Evolutionary conservation across 441 rosid genomes (phyloP).

Genomic region (Pelargonium citronellum): DNA sequence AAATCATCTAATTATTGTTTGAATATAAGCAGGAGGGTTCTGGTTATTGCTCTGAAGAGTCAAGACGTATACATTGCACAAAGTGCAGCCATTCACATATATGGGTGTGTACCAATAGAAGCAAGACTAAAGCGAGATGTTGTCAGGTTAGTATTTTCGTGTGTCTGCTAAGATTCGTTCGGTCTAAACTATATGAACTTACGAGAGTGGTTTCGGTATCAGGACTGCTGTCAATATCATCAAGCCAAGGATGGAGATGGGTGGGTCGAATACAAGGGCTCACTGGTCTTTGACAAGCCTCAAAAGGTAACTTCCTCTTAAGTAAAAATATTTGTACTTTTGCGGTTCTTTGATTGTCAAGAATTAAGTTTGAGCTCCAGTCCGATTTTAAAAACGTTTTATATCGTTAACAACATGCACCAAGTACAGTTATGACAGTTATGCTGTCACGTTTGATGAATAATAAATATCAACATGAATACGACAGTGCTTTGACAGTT

Average conservation of each 20-base stretch:
- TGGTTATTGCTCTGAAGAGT: conserved; percentile 76
- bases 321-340: too few species aligned
- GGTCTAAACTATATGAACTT: conserved; percentile 4
- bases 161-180: conserved; percentile 8
- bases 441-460: background rate
- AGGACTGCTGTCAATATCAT: conserved; percentile 97
- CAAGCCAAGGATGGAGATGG: conserved; percentile 99
- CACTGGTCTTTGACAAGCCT: conserved; percentile 69
- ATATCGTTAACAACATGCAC: too few species aligned
- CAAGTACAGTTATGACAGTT: too few species aligned
- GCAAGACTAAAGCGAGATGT: conserved; percentile 92
- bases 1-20: too few species aligned
- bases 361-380: too few species aligned
- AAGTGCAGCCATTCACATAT: conserved; percentile 86
- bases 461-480: too few species aligned
- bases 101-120: conserved; percentile 93
- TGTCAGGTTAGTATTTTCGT: conserved; percentile 60
- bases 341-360: too few species aligned
- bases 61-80: conserved; percentile 94
- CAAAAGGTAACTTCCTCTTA: conserved; percentile 48
- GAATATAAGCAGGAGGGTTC: too few species aligned
- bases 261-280: conserved; percentile 93
- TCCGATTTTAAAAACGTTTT: too few species aligned
- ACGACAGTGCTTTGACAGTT: conserved; percentile 9
- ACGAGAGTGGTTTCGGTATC: conserved; percentile 18